Evolutionary conservation across 2,329 filamentous ascomycete species (phyloP).

Genomic region (Hypoxylon sp.): DNA sequence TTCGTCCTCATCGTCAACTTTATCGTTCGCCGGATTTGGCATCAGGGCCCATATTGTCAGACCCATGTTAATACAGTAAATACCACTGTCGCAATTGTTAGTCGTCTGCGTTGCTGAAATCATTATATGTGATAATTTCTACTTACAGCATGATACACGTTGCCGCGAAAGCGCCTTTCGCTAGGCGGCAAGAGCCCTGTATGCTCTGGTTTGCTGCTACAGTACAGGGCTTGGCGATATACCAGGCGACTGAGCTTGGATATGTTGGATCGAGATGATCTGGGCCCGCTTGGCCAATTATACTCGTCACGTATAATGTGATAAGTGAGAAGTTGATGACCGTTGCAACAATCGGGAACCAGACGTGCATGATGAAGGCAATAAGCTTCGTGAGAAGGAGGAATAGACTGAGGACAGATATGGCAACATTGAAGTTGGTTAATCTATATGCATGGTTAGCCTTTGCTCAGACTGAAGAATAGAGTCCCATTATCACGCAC

Average conservation of each 20-base stretch:
- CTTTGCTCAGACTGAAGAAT: neutral
- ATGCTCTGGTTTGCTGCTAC: constrained; percentile 69
- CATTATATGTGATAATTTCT: constrained; percentile 18
- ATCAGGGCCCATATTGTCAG: constrained; percentile 72
- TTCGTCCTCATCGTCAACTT: constrained; percentile 61
- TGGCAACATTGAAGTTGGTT: constrained; percentile 82
- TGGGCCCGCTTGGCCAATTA: constrained; percentile 79
- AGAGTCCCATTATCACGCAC: constrained; percentile 64
- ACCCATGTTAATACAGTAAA: constrained; percentile 72
- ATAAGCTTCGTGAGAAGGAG: constrained; percentile 79
- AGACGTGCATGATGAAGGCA: constrained; percentile 78
- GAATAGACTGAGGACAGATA: constrained; percentile 82
- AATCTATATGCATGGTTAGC: constrained; percentile 65
- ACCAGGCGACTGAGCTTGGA: constrained; percentile 78
- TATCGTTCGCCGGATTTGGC: constrained; percentile 69
- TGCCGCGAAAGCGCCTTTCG: constrained; percentile 76
- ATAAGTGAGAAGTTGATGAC: constrained; percentile 70
- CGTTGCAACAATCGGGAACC: constrained; percentile 75
- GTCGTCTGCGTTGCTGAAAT: constrained; percentile 5
- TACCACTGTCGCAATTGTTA: constrained; percentile 59
- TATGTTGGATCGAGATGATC: constrained; percentile 77
- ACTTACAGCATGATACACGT: constrained; percentile 78
- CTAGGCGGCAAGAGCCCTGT: constrained; percentile 74
- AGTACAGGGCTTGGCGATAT: constrained; percentile 78
- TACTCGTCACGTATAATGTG: constrained; percentile 74